These are phyloP conservation scores for Colletotrichum sp. DNA, from an alignment of 2,329 filamentous ascomycete species.

Conservation along the genomic window DNA sequence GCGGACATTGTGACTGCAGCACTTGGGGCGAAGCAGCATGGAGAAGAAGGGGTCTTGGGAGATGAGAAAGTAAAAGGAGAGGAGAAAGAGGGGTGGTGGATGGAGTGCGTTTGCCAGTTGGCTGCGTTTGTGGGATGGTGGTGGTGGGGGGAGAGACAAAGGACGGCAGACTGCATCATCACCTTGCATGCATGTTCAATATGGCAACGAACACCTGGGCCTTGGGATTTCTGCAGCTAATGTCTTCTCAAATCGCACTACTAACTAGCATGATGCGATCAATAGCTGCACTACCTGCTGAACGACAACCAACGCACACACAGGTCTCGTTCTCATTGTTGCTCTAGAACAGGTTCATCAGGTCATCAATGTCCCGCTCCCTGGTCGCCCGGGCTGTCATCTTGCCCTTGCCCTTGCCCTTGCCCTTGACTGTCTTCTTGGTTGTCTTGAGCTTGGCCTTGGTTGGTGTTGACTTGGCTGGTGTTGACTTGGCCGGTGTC, in stretches of 20 bases:
- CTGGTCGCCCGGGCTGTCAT: not conserved
- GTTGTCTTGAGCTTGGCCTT: not conserved
- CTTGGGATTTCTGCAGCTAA: not conserved
- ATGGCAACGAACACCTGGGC: not conserved
- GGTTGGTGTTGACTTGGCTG: not conserved
- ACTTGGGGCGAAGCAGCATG: not conserved
- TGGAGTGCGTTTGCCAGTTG: not conserved
- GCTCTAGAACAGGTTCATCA: not conserved
- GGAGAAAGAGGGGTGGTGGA: not conserved
- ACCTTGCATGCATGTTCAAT: not conserved
- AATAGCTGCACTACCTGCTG: not conserved
- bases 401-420: not conserved
- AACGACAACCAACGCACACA: not conserved
- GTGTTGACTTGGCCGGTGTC: not conserved
- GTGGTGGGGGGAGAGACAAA: not conserved
- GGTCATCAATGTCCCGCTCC: not conserved
- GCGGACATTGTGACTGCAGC: not conserved
- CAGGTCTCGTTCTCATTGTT: not conserved
- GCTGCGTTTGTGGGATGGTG: not conserved
- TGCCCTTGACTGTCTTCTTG: not conserved
- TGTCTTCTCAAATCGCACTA: not conserved
- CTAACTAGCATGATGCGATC: not conserved
- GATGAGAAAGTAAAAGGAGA: not conserved
- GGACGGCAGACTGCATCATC: not conserved
- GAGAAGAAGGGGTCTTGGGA: not conserved